A percentile compares a stretch with the other conserved stretches of the same genome.
These are phyloP conservation scores for Scutellaria galericulata DNA, from an alignment of 257 asterid species.

Conservation along the genomic window DNA sequence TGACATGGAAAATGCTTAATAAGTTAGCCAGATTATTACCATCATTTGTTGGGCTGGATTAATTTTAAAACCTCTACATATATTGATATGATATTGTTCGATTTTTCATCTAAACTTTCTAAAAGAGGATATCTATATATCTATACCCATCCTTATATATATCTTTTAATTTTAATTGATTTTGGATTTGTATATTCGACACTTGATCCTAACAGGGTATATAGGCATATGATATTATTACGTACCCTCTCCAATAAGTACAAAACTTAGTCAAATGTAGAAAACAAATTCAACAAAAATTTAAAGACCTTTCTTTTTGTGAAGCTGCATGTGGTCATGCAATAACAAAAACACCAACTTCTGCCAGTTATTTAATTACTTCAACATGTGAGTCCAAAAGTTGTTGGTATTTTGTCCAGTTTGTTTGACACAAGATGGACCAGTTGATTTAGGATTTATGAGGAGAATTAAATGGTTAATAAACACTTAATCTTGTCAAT, in stretches of 20 bases:
- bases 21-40: too few relatives aligned
- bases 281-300: neutral
- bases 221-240: neutral
- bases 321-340: neutral
- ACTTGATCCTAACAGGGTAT: too few relatives aligned
- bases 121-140: too few relatives aligned
- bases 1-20: neutral
- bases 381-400: constrained; percentile 20
- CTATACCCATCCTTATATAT: too few relatives aligned
- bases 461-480: neutral
- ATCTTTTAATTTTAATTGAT: too few relatives aligned
- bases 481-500: constrained; percentile 3
- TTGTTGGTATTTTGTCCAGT: constrained; percentile 17
- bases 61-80: too few relatives aligned
- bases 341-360: neutral
- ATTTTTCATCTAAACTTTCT: too few relatives aligned
- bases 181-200: too few relatives aligned
- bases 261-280: neutral
- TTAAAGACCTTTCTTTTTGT: neutral
- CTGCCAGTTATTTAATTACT: neutral
- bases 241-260: neutral
- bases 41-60: too few relatives aligned
- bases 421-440: neutral
- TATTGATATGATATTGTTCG: too few relatives aligned
- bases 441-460: neutral